A percentile compares a stretch with the other conserved stretches of the same genome.
Conservation (phyloP, 331 rosid genomes). For the Quercus lobata region DNA sequence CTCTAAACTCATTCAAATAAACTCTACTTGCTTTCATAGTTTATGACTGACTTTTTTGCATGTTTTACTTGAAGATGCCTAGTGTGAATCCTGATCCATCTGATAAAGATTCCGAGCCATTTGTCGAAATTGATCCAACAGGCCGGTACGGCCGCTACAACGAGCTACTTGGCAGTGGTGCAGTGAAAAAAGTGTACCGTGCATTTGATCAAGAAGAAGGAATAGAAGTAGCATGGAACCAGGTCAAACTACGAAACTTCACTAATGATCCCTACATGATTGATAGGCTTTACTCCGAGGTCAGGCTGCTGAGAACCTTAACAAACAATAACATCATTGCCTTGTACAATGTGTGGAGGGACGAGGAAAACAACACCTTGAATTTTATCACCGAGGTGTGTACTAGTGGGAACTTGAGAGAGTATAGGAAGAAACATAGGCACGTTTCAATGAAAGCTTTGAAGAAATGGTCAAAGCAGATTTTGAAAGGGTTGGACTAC, state of each 20-base stretch:
- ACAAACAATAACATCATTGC: constrained; percentile 58
- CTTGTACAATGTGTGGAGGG: constrained; percentile 60
- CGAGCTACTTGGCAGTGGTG: constrained; percentile 64
- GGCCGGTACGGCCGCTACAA: constrained; percentile 60
- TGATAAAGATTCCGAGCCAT: constrained; percentile 50
- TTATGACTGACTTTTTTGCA: background rate
- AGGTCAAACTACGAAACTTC: constrained; percentile 58
- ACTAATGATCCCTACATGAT: constrained; percentile 50
- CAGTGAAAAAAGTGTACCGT: constrained; percentile 76
- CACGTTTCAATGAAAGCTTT: constrained; percentile 71
- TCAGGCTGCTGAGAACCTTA: constrained; percentile 43
- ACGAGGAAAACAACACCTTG: constrained; percentile 30
- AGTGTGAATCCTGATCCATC: constrained; percentile 21
- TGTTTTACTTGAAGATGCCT: constrained; percentile 38
- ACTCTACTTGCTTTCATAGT: background rate
- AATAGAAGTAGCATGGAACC: constrained; percentile 88
- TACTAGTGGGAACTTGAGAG: constrained; percentile 67
- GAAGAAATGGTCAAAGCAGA: constrained; percentile 80
- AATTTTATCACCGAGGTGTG: constrained; percentile 82
- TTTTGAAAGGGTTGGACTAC: constrained; percentile 61
- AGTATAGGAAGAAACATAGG: constrained; percentile 62
- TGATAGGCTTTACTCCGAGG: constrained; percentile 66
- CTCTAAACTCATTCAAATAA: background rate
- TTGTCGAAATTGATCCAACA: constrained; percentile 53
- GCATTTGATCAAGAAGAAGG: constrained; percentile 85